These are phyloP conservation scores for Berkeleyomyces basicola DNA, from an alignment of 2,329 filamentous ascomycete genomes.

Conservation along the genomic window DNA sequence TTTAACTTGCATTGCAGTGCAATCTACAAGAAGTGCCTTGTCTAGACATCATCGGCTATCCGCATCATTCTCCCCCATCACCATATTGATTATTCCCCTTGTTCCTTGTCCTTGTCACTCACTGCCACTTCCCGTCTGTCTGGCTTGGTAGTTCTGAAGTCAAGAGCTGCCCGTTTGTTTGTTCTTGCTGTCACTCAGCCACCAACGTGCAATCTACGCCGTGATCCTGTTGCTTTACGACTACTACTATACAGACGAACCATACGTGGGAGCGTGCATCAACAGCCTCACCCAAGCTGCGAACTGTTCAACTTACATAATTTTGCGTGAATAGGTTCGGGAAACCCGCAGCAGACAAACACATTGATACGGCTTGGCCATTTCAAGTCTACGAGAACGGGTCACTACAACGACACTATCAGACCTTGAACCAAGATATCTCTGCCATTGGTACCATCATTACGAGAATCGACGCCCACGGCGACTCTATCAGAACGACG, in stretches of 20 bases:
- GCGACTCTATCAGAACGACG: neutral
- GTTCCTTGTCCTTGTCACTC: neutral
- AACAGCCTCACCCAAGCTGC: constrained; percentile 14
- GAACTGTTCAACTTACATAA: constrained; percentile 17
- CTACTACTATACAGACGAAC: neutral
- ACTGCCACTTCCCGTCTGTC: neutral
- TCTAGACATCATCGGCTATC: neutral
- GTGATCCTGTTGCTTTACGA: neutral
- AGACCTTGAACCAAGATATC: neutral
- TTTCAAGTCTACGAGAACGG: neutral
- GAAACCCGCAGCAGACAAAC: constrained; percentile 24
- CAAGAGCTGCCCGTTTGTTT: neutral
- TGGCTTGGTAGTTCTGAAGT: neutral
- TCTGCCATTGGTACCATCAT: neutral
- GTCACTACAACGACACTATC: neutral
- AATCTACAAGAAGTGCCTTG: neutral
- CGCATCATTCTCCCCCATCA: neutral
- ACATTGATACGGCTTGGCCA: neutral
- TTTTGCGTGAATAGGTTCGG: constrained; percentile 28
- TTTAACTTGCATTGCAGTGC: neutral
- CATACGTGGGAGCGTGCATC: neutral
- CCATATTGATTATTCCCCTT: neutral
- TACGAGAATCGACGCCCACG: too few species aligned
- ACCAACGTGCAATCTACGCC: neutral
- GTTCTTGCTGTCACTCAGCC: neutral